Base-by-base conservation (phyloP, 163 green algal species). In the Chlorella variabilis region DNA sequence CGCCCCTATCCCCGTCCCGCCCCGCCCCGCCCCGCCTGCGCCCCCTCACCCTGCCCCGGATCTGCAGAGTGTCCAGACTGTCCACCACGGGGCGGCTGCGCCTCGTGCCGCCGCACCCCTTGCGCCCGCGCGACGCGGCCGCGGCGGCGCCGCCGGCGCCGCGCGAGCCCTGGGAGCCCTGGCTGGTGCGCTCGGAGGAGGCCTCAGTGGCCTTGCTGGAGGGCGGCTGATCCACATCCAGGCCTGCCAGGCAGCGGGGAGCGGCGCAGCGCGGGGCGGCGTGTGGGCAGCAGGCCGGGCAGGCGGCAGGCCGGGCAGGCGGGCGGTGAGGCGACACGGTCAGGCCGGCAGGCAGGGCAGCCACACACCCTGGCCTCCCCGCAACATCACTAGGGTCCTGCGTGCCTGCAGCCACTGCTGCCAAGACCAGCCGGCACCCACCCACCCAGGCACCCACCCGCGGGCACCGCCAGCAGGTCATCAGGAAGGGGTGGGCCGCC, bases 1-100 rank as follows among this genome's bases (percentile, higher is more conserved):
- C n/a, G n/a, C n/a, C n/a, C n/a, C n/a, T n/a, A n/a, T n/a, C n/a
- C n/a, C n/a, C n/a, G n/a, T n/a, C n/a, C n/a, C n/a, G n/a, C n/a
- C n/a, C n/a, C n/a, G n/a, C n/a, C n/a, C n/a, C n/a, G n/a, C n/a
- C n/a, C n/a, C n/a, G n/a, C n/a, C n/a, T n/a, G n/a, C n/a, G n/a
- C n/a, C n/a, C n/a, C n/a, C 63, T 31, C 61, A 85, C 74, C 75
- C 36, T 31, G 1, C 65, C 77, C 2, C 45, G 65, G 27, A 83
- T 83, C n/a, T 77, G 77, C 45, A 83, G 45, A 2, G 34, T 71
- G 17, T 83, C 77, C 1, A 75, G 29, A 33, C 68, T 33, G 76
- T 82, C 76, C 63, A 82, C 76, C 0, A 49, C 62, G 2, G 75
- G 27, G 51, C 70, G 54, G 58, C 27, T 6, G 7, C 75, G 33